A percentile compares a stretch with the other conserved stretches of the same genome.
Evolutionary conservation across 148 eudicot genomes (phyloP).

Genomic region (Silene latifolia): DNA sequence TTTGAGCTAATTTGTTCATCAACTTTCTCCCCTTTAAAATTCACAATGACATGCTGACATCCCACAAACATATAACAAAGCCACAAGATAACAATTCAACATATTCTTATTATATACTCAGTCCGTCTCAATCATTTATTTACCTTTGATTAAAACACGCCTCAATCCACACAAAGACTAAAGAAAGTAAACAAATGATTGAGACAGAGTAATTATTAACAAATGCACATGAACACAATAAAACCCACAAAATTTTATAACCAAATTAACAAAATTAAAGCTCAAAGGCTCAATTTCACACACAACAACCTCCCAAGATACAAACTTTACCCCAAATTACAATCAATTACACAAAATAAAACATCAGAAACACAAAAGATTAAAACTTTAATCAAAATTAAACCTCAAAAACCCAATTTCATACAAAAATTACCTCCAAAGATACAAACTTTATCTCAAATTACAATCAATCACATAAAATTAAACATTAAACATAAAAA

Average conservation of each 20-base stretch:
- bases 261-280: neutral
- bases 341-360: slow-evolving; percentile 2
- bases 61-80: no score
- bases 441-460: neutral
- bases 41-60: no score
- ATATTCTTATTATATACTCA: no score
- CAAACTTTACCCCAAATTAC: neutral
- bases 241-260: neutral
- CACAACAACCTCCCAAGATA: neutral
- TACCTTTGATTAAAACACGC: no score
- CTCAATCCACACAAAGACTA: no score
- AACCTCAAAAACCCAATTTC: neutral
- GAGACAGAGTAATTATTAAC: neutral
- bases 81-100: no score
- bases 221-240: neutral
- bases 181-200: no score
- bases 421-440: neutral
- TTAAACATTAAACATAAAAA: neutral
- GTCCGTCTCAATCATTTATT: no score
- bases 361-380: neutral
- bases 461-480: slow-evolving; percentile 6
- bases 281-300: neutral
- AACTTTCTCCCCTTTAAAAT: no score
- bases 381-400: neutral
- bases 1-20: no score